Base-by-base conservation (phyloP, 208 protist species). In the Sergeia podlipaevii region DNA sequence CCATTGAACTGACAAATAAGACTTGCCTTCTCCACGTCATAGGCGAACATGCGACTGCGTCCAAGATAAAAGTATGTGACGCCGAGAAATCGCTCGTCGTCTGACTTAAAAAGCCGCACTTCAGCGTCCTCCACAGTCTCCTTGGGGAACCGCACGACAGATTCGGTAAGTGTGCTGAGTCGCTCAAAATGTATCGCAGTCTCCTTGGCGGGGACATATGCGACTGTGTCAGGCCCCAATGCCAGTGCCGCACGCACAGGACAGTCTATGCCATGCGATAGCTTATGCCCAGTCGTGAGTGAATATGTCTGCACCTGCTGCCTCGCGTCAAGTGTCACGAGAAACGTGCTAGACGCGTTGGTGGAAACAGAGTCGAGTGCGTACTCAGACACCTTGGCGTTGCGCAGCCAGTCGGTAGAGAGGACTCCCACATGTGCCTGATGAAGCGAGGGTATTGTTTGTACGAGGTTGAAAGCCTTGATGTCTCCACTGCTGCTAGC, bases 401-500 rank as follows among this genome's bases (percentile, higher is more conserved):
- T 93, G 28, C 65, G 47, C 2, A 72, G 53, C 58, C 79, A 77
- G 52, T 81, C 70, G 0, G 67, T 85, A n/a, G 77, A 80, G 30
- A 80, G 47, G 11, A 28, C 50, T 23, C 80, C 83, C 24, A 73
- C 73, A 26, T 70, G 72, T 18, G 61, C 64, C 23, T 68, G 49
- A 29, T 85, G 68, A 44, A 81, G 49, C 1, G 82, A 79, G 8
- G 80, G 76, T 36, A 86, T 50, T n/a, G 80, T 65, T 2, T 51
- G 62, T 10, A 65, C 57, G 3, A 82, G 59, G 26, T 64, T 70
- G 70, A 70, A 91, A 37, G 76, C 27, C 49, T 84, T 80, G 32
- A 89, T 49, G 34, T 71, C 71, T 4, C 65, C 80, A 20, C 64
- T 71, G 26, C 72, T 87, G 34, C 74, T 77, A 37, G 78, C 54